Conservation (phyloP, 371 early-diverging fungal genomes). For the Mucor plumbeus region DNA sequence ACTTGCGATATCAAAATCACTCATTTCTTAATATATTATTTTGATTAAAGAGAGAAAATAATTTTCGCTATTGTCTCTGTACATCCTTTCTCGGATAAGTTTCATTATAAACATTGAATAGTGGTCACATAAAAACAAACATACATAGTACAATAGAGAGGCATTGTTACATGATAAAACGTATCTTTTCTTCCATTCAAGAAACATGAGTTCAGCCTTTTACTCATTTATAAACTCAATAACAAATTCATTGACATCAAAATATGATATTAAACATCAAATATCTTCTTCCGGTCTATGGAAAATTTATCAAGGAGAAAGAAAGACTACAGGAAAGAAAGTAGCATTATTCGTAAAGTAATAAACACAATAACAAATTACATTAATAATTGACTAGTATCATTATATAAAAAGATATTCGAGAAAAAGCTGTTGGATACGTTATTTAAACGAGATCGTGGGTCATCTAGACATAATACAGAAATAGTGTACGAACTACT, state of each 20-base stretch:
- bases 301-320: slow-evolving; percentile 68
- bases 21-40: slow-evolving; percentile 18
- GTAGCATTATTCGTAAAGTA: slow-evolving; percentile 65
- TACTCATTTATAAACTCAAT: slow-evolving; percentile 57
- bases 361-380: background rate
- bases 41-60: background rate
- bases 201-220: slow-evolving; percentile 52
- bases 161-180: background rate
- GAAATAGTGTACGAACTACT: slow-evolving; percentile 65
- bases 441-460: slow-evolving; percentile 55
- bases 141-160: background rate
- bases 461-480: slow-evolving; percentile 55
- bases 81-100: background rate
- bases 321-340: slow-evolving; percentile 65
- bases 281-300: slow-evolving; percentile 66
- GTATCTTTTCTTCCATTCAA: background rate
- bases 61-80: background rate
- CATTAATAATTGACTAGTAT: background rate
- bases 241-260: slow-evolving; percentile 52
- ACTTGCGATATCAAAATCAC: slow-evolving; percentile 41
- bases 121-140: background rate
- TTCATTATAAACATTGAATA: background rate
- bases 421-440: slow-evolving; percentile 74
- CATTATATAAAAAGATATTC: slow-evolving; percentile 56
- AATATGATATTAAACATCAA: slow-evolving; percentile 58